Percentiles rank a stretch among this genome's conserved stretches.
phyloP scores from a whole-genome alignment of 768 basidiomycete genomes.

The Clathrus columnatus region DNA sequence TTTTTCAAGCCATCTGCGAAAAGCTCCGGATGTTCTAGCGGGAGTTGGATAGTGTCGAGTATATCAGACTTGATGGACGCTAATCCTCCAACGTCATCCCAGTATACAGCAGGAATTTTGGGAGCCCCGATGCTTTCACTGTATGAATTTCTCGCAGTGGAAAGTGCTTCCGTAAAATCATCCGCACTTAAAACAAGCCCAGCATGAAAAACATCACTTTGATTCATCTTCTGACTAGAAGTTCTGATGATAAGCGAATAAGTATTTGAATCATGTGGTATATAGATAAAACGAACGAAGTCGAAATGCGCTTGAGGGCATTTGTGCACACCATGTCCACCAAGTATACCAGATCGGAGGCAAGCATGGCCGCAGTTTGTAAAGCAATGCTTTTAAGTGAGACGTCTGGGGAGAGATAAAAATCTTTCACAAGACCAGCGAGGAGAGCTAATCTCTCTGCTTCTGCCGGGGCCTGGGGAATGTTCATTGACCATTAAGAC shows the following conservation, averaged over 20 bases:
- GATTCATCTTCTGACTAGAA: neutral
- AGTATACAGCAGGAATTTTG: constrained; percentile 88
- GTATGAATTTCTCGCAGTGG: constrained; percentile 65
- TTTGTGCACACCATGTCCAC: constrained; percentile 47
- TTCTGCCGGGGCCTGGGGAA: constrained; percentile 69
- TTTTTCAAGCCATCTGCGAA: constrained; percentile 92
- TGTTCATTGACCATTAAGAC: neutral
- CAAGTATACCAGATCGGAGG: constrained; percentile 69
- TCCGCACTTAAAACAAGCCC: constrained; percentile 33
- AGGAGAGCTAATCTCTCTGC: constrained; percentile 59
- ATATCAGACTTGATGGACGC: constrained; percentile 85
- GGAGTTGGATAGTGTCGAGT: constrained; percentile 90
- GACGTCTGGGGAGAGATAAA: constrained; percentile 62
- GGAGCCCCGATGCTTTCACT: constrained; percentile 95
- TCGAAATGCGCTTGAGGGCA: constrained; percentile 40
- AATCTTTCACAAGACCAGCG: constrained; percentile 30
- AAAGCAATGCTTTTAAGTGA: constrained; percentile 62
- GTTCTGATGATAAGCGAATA: neutral
- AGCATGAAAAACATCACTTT: constrained; percentile 19
- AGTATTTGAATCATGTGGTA: neutral
- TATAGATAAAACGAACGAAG: constrained; percentile 1
- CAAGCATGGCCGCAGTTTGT: constrained; percentile 87
- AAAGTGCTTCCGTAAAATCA: constrained; percentile 69
- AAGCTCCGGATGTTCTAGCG: constrained; percentile 81
- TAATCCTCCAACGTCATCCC: constrained; percentile 97